Conservation (phyloP, 768 basidiomycete species). For the Lactarius deliciosus region DNA sequence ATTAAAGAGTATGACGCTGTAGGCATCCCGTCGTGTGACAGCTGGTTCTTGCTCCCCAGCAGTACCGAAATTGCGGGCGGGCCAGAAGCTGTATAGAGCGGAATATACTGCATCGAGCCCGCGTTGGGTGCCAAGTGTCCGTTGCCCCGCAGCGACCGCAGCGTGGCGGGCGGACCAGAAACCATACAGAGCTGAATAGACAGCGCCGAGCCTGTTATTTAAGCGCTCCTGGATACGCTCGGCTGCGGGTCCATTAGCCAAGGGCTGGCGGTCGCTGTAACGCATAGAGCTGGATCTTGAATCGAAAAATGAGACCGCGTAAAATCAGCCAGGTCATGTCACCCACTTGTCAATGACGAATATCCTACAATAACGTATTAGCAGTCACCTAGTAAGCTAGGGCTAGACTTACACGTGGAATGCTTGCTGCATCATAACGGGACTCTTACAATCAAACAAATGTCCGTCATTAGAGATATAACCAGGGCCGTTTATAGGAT, state of each 20-base stretch:
- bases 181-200: conserved; percentile 52
- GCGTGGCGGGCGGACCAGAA: conserved; percentile 57
- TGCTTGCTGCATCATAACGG: conserved; percentile 49
- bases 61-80: conserved; percentile 44
- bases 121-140: neutral
- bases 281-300: conserved; percentile 54
- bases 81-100: conserved; percentile 53
- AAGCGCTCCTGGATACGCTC: conserved; percentile 37
- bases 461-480: conserved; percentile 60
- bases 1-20: conserved; percentile 54
- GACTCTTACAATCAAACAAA: conserved; percentile 52
- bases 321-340: neutral
- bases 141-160: conserved; percentile 35
- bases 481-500: conserved; percentile 38
- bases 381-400: neutral
- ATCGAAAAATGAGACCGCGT: neutral
- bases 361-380: conserved; percentile 37
- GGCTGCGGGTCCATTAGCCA: conserved; percentile 43
- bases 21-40: conserved; percentile 48
- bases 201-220: conserved; percentile 57
- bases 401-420: conserved; percentile 54
- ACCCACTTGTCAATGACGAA: conserved; percentile 52
- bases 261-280: conserved; percentile 42
- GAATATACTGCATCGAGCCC: conserved; percentile 49
- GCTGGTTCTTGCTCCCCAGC: conserved; percentile 28